Conservation (phyloP, 257 asterid species). For the Solanum chilense region DNA sequence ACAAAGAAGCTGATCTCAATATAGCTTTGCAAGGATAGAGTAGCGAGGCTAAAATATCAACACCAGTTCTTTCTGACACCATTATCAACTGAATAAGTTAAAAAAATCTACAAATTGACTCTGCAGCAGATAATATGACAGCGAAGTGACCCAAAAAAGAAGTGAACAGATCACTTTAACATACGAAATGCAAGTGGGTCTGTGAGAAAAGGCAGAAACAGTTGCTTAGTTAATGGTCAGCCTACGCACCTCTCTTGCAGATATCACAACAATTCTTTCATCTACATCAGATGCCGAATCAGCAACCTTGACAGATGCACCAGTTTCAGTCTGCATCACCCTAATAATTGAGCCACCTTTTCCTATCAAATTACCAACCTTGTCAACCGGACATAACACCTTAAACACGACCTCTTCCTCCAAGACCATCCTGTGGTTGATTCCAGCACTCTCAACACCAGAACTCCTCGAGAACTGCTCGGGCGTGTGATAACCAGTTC, state of each 20-base stretch:
- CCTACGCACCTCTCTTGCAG: slow-evolving; percentile 8
- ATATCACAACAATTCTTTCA: slow-evolving; percentile 10
- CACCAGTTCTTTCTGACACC: neutral
- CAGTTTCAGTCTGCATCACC: slow-evolving; percentile 6
- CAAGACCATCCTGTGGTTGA: slow-evolving; percentile 4
- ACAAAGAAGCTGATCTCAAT: neutral
- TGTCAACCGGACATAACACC: slow-evolving; percentile 13
- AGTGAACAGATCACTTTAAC: neutral
- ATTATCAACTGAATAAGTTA: neutral
- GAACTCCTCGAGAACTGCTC: slow-evolving; percentile 2
- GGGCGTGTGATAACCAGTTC: slow-evolving; percentile 6
- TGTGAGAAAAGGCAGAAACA: neutral
- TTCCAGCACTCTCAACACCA: slow-evolving; percentile 3
- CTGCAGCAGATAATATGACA: neutral
- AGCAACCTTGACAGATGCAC: slow-evolving; percentile 14
- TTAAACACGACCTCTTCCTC: slow-evolving; percentile 11
- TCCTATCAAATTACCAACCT: slow-evolving; percentile 13
- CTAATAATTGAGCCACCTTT: slow-evolving; percentile 14
- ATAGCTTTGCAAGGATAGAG: neutral
- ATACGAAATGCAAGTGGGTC: neutral
- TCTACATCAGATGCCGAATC: slow-evolving; percentile 5
- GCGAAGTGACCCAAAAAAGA: neutral
- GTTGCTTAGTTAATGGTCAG: neutral
- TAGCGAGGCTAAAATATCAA: neutral
- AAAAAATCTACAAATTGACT: neutral